phyloP scores from a whole-genome alignment of 805 yeast genomes.

The Metschnikowia continentalis region DNA sequence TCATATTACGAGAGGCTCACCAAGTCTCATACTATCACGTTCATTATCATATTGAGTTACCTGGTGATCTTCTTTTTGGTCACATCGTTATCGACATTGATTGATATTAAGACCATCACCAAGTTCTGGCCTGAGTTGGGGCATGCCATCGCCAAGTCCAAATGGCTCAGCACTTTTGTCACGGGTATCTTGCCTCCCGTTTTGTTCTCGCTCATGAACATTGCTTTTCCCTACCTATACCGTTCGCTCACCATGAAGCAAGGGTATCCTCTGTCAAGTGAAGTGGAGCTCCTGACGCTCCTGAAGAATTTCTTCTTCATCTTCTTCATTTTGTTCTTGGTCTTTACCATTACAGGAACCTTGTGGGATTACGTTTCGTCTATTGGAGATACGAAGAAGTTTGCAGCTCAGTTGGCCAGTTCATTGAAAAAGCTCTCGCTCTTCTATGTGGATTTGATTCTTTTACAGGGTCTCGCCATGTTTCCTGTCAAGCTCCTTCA shows the following conservation, averaged over 20 bases:
- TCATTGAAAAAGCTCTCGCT: slow-evolving; percentile 50
- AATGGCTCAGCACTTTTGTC: slow-evolving; percentile 50
- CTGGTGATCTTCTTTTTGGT: slow-evolving; percentile 52
- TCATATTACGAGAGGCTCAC: slow-evolving; percentile 35
- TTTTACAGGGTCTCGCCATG: slow-evolving; percentile 68
- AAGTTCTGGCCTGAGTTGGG: slow-evolving; percentile 60
- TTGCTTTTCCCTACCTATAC: slow-evolving; percentile 52
- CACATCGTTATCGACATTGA: slow-evolving; percentile 51
- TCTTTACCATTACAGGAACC: slow-evolving; percentile 59
- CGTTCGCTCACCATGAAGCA: slow-evolving; percentile 47
- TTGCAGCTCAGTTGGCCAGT: slow-evolving; percentile 51
- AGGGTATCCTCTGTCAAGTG: slow-evolving; percentile 54
- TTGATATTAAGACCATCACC: slow-evolving; percentile 52
- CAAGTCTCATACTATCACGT: slow-evolving; percentile 39
- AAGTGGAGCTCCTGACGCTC: slow-evolving; percentile 53
- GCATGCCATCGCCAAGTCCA: slow-evolving; percentile 45
- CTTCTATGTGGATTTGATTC: slow-evolving; percentile 56
- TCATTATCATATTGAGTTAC: slow-evolving; percentile 45
- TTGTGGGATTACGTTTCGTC: slow-evolving; percentile 56
- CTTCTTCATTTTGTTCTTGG: slow-evolving; percentile 57
- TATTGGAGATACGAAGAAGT: slow-evolving; percentile 54
- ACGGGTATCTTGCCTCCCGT: slow-evolving; percentile 62
- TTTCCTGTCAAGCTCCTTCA: slow-evolving; percentile 55
- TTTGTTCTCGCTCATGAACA: slow-evolving; percentile 51
- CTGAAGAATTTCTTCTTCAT: slow-evolving; percentile 58